Conservation (phyloP, 305 asterid genomes). For the Fraxinus velutina region DNA sequence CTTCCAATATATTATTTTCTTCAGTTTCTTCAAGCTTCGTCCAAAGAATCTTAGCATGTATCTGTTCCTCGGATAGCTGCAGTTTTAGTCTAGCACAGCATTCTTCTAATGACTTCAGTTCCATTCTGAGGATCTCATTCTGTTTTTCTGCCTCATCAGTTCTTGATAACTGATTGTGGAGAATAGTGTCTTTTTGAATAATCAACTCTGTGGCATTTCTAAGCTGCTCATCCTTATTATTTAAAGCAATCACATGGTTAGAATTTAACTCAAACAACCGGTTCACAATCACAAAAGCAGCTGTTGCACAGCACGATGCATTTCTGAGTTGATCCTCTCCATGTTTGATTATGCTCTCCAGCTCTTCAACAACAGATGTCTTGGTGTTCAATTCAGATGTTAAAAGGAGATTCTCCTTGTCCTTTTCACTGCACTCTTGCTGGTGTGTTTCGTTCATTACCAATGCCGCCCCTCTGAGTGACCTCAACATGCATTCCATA, state of each 20-base stretch:
- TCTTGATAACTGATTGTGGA: slow-evolving; percentile 40
- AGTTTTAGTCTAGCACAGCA: slow-evolving; percentile 37
- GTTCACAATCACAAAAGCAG: slow-evolving; percentile 69
- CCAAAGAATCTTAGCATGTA: slow-evolving; percentile 32
- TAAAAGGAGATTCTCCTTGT: slow-evolving; percentile 49
- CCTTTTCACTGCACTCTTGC: slow-evolving; percentile 73
- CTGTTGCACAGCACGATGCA: slow-evolving; percentile 73
- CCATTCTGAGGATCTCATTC: slow-evolving; percentile 47
- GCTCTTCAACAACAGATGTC: slow-evolving; percentile 44
- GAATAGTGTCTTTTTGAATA: slow-evolving; percentile 36
- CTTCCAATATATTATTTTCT: slow-evolving; percentile 45
- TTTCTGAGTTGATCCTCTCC: slow-evolving; percentile 54
- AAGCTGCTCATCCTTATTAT: slow-evolving; percentile 43
- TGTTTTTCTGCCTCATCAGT: slow-evolving; percentile 44
- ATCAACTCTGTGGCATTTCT: slow-evolving; percentile 40
- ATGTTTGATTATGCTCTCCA: slow-evolving; percentile 44
- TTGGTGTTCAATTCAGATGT: slow-evolving; percentile 47
- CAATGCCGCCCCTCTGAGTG: slow-evolving; percentile 90
- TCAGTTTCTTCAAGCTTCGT: slow-evolving; percentile 50
- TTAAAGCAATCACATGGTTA: slow-evolving; percentile 38
- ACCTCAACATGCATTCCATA: slow-evolving; percentile 88
- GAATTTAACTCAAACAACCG: slow-evolving; percentile 66
- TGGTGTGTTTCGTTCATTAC: slow-evolving; percentile 82
- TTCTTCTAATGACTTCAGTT: slow-evolving; percentile 45
- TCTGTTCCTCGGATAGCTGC: slow-evolving; percentile 52